Percentiles rank a stretch among this genome's conserved stretches.
Conservation (phyloP, 2,329 filamentous ascomycete genomes). For the Aspergillus awamori region DNA sequence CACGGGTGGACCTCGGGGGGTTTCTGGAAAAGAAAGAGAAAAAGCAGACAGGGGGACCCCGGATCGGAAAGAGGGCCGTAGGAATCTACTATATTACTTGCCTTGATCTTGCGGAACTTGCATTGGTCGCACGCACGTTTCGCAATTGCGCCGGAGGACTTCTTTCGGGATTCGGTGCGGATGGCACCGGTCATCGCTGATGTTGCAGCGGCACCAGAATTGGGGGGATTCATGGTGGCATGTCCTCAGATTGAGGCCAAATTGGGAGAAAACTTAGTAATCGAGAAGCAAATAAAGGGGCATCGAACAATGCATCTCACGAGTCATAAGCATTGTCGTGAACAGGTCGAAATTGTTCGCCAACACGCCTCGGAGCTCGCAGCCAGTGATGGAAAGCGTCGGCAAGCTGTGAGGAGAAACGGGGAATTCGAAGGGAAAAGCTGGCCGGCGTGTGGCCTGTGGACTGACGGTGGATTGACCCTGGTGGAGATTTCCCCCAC, state of each 20-base stretch:
- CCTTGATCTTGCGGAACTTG: constrained; percentile 45
- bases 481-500: too few relatives aligned
- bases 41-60: not conserved
- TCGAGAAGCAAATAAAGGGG: not conserved
- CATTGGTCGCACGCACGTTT: constrained; percentile 49
- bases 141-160: constrained; percentile 27
- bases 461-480: too few relatives aligned
- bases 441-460: not conserved
- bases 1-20: not conserved
- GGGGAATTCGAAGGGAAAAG: constrained; percentile 6
- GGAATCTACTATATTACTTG: constrained; percentile 15
- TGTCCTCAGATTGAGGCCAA: constrained; percentile 16
- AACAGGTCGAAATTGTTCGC: not conserved
- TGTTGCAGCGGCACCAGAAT: constrained; percentile 22
- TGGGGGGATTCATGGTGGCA: constrained; percentile 30
- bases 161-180: constrained; percentile 29
- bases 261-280: not conserved
- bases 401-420: constrained; percentile 6
- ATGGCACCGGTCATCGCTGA: constrained; percentile 26
- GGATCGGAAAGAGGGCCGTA: not conserved
- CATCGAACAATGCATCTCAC: not conserved
- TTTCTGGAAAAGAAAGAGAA: not conserved
- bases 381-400: not conserved
- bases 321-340: not conserved
- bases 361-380: not conserved